Base-by-base conservation (phyloP, 176 grass and related monocot genomes). In the Puya raimondii region DNA sequence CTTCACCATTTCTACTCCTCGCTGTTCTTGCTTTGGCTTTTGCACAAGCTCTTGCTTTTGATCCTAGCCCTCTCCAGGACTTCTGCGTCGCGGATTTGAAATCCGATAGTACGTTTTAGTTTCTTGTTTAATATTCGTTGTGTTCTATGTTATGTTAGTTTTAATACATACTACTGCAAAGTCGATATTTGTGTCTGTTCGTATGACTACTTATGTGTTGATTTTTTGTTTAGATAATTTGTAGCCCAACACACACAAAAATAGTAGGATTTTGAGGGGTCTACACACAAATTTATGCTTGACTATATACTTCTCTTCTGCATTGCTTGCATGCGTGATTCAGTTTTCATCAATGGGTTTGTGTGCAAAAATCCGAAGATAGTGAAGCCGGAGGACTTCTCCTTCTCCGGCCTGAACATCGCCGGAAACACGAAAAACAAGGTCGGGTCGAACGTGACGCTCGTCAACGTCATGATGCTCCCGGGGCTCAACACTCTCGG, bases 401-500 rank as follows among this genome's bases (percentile, higher is more conserved):
- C 85, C 82, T 78, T 72, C 1, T 17, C 18, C 50, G 82, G 82
- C 23, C 63, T 88, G 51, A 66, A 79, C 10, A 1, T 17, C 0
- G 59, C 70, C 14, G 25, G 66, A 1, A 65, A 67, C 23, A 77
- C 85, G 13, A 20, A 5, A 20, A 92, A 88, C 70, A 78, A 78
- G 23, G 87, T 92, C 74, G 80, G 80, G n/a, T 75, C 47, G 12
- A 92, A 86, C 80, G 66, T 86, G 0, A 92, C 89, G n/a, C 54
- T 58, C 64, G 73, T 80, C 69, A 83, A 78, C 10, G 89, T 48
- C 59, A 2, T 0, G 0, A 70, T 73, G 48, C 81, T 91, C 59
- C 89, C 82, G 5, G 85, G 52, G 2, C 82, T 91, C 11, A 88
- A 80, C 49, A 80, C 75, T 2, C 82, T 83, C 50, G 81, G 81